Conservation (phyloP, 176 grass and related monocot genomes). For the Oropetium thomaeum region DNA sequence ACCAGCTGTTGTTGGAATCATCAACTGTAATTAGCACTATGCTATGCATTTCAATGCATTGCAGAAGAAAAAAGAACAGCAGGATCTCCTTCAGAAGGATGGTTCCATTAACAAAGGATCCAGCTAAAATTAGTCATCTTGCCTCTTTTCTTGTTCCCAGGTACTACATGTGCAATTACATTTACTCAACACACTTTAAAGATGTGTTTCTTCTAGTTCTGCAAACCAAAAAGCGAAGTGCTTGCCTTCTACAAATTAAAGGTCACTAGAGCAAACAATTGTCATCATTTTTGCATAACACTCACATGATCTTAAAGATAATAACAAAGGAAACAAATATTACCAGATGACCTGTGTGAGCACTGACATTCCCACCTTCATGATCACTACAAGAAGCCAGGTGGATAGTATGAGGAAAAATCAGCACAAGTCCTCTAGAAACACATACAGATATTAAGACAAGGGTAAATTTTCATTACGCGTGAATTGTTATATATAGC, state of each 20-base stretch:
- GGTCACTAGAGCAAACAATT: neutral
- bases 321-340: slow-evolving; percentile 26
- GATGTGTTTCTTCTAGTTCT: neutral
- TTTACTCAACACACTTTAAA: slow-evolving; percentile 1
- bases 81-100: slow-evolving; percentile 1
- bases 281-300: neutral
- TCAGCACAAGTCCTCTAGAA: slow-evolving; percentile 19
- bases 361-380: slow-evolving; percentile 98
- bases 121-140: neutral
- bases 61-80: neutral
- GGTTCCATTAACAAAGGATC: neutral
- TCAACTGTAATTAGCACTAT: neutral
- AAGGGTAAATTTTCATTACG: slow-evolving; percentile 46
- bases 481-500: slow-evolving; percentile 95
- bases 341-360: slow-evolving; percentile 98
- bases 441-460: slow-evolving; percentile 15
- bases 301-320: slow-evolving; percentile 8
- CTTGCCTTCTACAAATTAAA: neutral
- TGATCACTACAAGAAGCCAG: slow-evolving; percentile 71
- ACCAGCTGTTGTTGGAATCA: neutral
- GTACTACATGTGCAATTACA: neutral
- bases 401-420: neutral
- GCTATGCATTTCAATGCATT: neutral
- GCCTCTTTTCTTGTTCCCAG: neutral
- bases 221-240: neutral